A percentile compares a stretch with the other conserved stretches of the same genome.
Conservation (phyloP, 176 grass and related monocot species). For the Metroxylon sagu region DNA sequence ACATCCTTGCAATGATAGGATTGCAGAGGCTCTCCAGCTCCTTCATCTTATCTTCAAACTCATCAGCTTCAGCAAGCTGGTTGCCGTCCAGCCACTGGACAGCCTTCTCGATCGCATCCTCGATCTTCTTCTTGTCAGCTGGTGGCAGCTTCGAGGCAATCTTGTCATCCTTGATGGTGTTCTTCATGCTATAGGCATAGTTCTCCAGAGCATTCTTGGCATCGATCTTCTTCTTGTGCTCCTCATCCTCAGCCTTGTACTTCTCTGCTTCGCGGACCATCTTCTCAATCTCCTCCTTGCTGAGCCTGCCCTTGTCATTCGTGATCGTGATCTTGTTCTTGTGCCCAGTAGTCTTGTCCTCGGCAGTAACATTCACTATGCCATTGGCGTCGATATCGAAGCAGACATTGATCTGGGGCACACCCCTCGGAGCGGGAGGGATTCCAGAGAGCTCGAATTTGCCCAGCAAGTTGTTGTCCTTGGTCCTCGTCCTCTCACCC, state of each 20-base stretch:
- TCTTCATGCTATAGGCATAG: constrained; percentile 80
- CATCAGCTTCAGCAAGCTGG: constrained; percentile 68
- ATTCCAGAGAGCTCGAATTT: constrained; percentile 77
- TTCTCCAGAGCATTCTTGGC: constrained; percentile 70
- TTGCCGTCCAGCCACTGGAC: constrained; percentile 77
- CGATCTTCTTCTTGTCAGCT: constrained; percentile 63
- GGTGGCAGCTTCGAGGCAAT: constrained; percentile 36
- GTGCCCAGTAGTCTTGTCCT: constrained; percentile 68
- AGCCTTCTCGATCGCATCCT: constrained; percentile 46
- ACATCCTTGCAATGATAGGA: constrained; percentile 70
- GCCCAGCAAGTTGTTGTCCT: constrained; percentile 68
- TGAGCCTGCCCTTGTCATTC: constrained; percentile 73
- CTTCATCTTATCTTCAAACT: constrained; percentile 76
- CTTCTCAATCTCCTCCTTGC: constrained; percentile 77
- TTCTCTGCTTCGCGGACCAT: constrained; percentile 68
- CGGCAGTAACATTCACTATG: constrained; percentile 64
- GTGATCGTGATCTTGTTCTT: constrained; percentile 89
- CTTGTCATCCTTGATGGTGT: constrained; percentile 54
- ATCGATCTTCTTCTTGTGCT: constrained; percentile 54
- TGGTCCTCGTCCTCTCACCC: constrained; percentile 61
- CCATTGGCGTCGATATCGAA: constrained; percentile 83
- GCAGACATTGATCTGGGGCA: constrained; percentile 63
- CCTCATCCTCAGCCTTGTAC: constrained; percentile 70
- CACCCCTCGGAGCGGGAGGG: constrained; percentile 47
- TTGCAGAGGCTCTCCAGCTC: constrained; percentile 70